Base-by-base conservation (phyloP, 2,329 filamentous ascomycete genomes). In the Fusarium heterosporum region DNA sequence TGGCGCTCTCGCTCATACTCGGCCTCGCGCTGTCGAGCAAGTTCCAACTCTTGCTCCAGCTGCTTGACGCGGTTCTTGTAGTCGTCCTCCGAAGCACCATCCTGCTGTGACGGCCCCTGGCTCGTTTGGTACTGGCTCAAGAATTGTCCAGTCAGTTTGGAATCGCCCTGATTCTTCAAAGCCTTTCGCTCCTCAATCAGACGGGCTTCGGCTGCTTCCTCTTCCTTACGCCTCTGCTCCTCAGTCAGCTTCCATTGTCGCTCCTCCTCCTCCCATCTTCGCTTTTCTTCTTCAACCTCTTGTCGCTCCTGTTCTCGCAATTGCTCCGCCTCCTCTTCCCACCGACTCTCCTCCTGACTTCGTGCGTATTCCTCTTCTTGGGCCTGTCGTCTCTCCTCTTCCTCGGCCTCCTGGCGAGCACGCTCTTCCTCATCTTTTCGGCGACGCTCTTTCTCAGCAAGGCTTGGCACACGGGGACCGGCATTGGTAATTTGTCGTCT, bases 401-500 rank as follows among this genome's bases (percentile, higher is more conserved):
- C 84, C 67, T 88, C 84, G 38, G 80, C 81, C 71, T 86, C 81
- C 46, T 78, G 74, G 29, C 84, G 84, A 72, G 87, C 82, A 42
- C 87, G 83, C 69, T 90, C 86, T 71, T 83, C 89, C 75, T 86
- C 89, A 57, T 88, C 85, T 68, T 81, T 85, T 45, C 87, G 80
- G 57, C 76, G 78, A 41, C 90, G 90, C 78, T 97, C 92, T 80
- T 97, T 97, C 71, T 97, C 94, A 4, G 90, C 91, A 66, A 93
- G 72, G 74, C 84, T 95, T 2, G 94, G 93, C 11, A 98, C 93
- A 43, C 86, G 78, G 7, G 96, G 96, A 30, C 88, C 85, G 14
- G 93, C 87, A 72, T 86, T 93, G 10, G 94, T 98, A 75, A 99
- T 98, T 80, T 99, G 96, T 61, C 96, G 88, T 72, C 94, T 88